Evolutionary conservation across 352 stramenopile genomes (phyloP).

Genomic region (Phytophthora parvispora): DNA sequence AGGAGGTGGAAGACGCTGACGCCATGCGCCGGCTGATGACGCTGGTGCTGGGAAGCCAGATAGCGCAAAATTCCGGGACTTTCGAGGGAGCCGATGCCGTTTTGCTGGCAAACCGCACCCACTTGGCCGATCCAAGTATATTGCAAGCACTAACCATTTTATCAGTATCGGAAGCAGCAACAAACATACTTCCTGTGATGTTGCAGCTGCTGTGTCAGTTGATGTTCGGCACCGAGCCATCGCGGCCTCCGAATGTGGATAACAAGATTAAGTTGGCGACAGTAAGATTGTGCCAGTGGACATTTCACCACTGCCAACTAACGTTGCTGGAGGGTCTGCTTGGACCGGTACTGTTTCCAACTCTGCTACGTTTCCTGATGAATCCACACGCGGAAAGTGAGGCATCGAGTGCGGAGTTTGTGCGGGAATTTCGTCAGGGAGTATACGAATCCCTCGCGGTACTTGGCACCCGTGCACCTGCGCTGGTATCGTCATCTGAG

Average conservation of each 20-base stretch:
- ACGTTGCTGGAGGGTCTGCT: slow-evolving; percentile 59
- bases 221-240: slow-evolving; percentile 73
- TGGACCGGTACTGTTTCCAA: slow-evolving; percentile 76
- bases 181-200: slow-evolving; percentile 70
- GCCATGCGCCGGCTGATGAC: slow-evolving; percentile 53
- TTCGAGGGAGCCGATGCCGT: slow-evolving; percentile 52
- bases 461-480: slow-evolving; percentile 48
- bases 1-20: slow-evolving; percentile 51
- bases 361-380: slow-evolving; percentile 70
- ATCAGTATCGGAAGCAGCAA: slow-evolving; percentile 55
- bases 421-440: slow-evolving; percentile 64
- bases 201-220: slow-evolving; percentile 82
- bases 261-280: slow-evolving; percentile 77
- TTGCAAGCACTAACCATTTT: slow-evolving; percentile 63
- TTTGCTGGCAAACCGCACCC: slow-evolving; percentile 58
- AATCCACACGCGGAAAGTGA: slow-evolving; percentile 70
- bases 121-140: slow-evolving; percentile 67
- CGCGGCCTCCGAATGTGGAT: slow-evolving; percentile 54
- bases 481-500: slow-evolving; percentile 57
- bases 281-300: slow-evolving; percentile 67
- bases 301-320: slow-evolving; percentile 58
- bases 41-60: slow-evolving; percentile 73
- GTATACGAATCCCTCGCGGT: slow-evolving; percentile 71
- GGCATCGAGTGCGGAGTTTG: slow-evolving; percentile 47
- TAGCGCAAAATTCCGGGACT: slow-evolving; percentile 43